phyloP scores from a whole-genome alignment of 2,329 filamentous ascomycete genomes.

The Fusarium drepaniforme region DNA sequence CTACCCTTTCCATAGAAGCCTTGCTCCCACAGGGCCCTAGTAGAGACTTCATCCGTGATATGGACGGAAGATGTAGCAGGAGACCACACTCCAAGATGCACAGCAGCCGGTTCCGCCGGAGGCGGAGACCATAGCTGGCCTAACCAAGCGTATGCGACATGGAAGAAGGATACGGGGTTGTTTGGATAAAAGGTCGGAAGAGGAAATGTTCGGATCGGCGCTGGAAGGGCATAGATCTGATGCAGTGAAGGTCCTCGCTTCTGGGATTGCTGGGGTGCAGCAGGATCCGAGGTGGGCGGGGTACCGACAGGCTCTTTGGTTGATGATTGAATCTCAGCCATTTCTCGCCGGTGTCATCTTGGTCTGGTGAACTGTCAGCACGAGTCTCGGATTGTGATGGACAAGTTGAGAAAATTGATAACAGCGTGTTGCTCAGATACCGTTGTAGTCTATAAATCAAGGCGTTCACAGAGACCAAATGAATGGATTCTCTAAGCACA shows the following conservation, averaged over 20 bases:
- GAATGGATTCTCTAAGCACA: conserved; percentile 71
- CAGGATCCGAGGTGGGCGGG: conserved; percentile 35
- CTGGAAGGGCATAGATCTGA: conserved; percentile 84
- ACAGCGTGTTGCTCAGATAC: conserved; percentile 79
- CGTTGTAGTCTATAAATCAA: conserved; percentile 91
- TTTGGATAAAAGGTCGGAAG: conserved; percentile 90
- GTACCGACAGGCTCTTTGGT: conserved; percentile 38
- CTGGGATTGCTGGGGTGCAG: conserved; percentile 38
- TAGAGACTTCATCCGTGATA: conserved; percentile 80
- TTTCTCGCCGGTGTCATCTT: conserved; percentile 60
- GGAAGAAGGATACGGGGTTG: conserved; percentile 89
- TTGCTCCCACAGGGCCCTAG: conserved; percentile 91
- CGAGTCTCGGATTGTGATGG: background rate
- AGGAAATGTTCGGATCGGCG: conserved; percentile 85
- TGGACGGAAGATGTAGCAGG: conserved; percentile 84
- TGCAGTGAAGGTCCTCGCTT: conserved; percentile 63
- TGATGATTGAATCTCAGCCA: conserved; percentile 55
- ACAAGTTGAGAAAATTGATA: conserved; percentile 24
- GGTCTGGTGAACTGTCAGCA: conserved; percentile 49
- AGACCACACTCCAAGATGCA: conserved; percentile 85
- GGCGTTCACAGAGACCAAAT: conserved; percentile 72
- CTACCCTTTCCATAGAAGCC: conserved; percentile 97
- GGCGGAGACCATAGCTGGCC: conserved; percentile 78
- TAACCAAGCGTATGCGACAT: conserved; percentile 82
- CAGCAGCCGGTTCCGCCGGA: conserved; percentile 70